phyloP scores from a whole-genome alignment of 2,329 filamentous ascomycete genomes.

The Epichloe gansuensis region DNA sequence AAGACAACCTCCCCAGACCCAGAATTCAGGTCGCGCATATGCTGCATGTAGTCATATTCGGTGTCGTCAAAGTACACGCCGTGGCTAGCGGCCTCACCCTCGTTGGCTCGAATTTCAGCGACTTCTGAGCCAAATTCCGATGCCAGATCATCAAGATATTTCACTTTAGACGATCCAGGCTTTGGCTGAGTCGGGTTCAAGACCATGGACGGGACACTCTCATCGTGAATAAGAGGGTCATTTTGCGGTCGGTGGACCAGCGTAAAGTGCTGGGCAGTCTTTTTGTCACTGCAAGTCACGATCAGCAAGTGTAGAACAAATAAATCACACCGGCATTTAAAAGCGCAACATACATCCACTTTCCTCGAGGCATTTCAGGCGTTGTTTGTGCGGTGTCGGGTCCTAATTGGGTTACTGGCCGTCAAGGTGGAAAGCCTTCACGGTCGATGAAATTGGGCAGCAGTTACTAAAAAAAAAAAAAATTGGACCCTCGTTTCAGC shows the following conservation, averaged over 20 bases:
- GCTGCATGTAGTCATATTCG: constrained; percentile 98
- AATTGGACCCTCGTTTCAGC: constrained; percentile 12
- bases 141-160: constrained; percentile 61
- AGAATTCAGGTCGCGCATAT: constrained; percentile 74
- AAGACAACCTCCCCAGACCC: constrained; percentile 65
- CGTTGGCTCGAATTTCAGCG: constrained; percentile 63
- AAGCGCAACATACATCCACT: constrained; percentile 44
- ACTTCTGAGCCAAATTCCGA: constrained; percentile 60
- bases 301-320: not conserved
- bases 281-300: constrained; percentile 51
- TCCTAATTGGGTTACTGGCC: not conserved
- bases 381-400: not conserved
- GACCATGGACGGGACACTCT: constrained; percentile 77
- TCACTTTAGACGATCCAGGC: constrained; percentile 32
- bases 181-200: constrained; percentile 53
- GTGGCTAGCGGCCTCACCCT: constrained; percentile 89
- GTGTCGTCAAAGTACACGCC: constrained; percentile 93
- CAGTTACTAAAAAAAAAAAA: constrained; percentile 14
- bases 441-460: constrained; percentile 11
- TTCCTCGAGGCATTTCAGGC: constrained; percentile 57
- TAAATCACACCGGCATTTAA: not conserved
- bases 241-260: constrained; percentile 94
- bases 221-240: constrained; percentile 93
- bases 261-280: constrained; percentile 81
- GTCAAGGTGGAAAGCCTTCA: constrained; percentile 8